These are phyloP conservation scores for Calonectria hongkongensis DNA, from an alignment of 2,329 filamentous ascomycete genomes.

Conservation along the genomic window DNA sequence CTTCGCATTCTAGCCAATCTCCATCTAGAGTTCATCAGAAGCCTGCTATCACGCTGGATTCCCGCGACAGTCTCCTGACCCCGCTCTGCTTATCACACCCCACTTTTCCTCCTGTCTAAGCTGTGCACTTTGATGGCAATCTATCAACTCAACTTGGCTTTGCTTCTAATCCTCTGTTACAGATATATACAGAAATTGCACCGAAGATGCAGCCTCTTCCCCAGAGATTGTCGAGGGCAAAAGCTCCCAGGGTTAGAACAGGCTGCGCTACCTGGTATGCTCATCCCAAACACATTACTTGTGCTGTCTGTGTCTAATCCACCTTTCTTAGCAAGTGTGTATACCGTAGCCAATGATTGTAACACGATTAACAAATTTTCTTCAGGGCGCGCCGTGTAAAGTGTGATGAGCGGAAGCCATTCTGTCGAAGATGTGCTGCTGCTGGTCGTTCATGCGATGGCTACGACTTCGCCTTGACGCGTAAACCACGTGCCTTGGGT, in stretches of 20 bases:
- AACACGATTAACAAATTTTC: neutral
- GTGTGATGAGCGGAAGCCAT: conserved; percentile 1
- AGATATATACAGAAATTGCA: no score
- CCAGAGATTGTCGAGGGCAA: neutral
- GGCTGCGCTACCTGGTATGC: conserved; percentile 4
- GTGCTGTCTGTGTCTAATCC: neutral
- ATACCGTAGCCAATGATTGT: neutral
- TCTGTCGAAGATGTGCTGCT: conserved; percentile 5
- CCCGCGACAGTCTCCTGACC: no score
- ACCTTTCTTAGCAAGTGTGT: neutral
- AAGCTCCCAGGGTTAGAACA: neutral
- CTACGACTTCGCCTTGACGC: neutral
- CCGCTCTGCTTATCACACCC: no score
- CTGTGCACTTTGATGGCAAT: no score
- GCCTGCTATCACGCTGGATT: no score
- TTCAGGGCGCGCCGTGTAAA: neutral
- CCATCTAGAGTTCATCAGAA: no score
- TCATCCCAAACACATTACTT: neutral
- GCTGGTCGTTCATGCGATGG: neutral
- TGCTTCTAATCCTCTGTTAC: no score
- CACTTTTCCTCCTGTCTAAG: no score
- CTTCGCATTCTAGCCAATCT: no score
- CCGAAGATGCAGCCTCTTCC: neutral
- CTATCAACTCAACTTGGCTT: no score
- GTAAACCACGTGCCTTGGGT: conserved; percentile 9